phyloP scores from a whole-genome alignment of 2,329 filamentous ascomycete species.

The Aaosphaeria pasadenensis region DNA sequence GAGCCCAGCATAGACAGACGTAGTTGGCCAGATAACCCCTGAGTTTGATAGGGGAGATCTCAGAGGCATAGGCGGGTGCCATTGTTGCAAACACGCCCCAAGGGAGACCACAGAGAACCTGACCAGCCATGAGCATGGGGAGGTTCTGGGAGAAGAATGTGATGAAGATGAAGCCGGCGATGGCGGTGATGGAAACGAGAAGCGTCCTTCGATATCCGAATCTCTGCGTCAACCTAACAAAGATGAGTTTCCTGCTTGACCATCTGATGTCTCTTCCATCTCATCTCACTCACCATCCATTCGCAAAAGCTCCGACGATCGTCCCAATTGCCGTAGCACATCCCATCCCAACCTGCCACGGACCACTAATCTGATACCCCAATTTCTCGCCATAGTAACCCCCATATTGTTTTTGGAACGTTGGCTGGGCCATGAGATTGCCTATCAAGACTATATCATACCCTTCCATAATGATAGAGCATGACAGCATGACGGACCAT shows the following conservation, averaged over 20 bases:
- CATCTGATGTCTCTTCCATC: neutral
- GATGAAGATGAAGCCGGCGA: slow-evolving; percentile 60
- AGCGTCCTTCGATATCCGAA: slow-evolving; percentile 61
- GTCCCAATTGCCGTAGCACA: neutral
- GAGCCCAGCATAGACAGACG: slow-evolving; percentile 66
- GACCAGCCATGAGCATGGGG: slow-evolving; percentile 48
- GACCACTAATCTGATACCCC: neutral
- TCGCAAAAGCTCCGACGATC: neutral
- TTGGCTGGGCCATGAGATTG: slow-evolving; percentile 54
- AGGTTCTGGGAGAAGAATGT: slow-evolving; percentile 56
- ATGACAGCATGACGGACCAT: neutral
- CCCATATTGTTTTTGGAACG: slow-evolving; percentile 51
- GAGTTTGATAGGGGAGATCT: slow-evolving; percentile 59
- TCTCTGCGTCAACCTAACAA: slow-evolving; percentile 1
- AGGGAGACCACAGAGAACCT: slow-evolving; percentile 60
- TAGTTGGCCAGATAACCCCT: slow-evolving; percentile 59
- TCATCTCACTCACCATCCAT: neutral
- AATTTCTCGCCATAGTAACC: neutral
- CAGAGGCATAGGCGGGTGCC: slow-evolving; percentile 60
- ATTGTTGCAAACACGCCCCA: slow-evolving; percentile 68
- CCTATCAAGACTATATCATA: slow-evolving; percentile 62
- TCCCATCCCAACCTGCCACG: neutral
- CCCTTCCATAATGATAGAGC: slow-evolving; percentile 56
- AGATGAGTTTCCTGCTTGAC: neutral
- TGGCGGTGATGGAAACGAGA: slow-evolving; percentile 52